phyloP scores from a whole-genome alignment of 1,139 yeast genomes.

The Waltiozyma sp. region DNA sequence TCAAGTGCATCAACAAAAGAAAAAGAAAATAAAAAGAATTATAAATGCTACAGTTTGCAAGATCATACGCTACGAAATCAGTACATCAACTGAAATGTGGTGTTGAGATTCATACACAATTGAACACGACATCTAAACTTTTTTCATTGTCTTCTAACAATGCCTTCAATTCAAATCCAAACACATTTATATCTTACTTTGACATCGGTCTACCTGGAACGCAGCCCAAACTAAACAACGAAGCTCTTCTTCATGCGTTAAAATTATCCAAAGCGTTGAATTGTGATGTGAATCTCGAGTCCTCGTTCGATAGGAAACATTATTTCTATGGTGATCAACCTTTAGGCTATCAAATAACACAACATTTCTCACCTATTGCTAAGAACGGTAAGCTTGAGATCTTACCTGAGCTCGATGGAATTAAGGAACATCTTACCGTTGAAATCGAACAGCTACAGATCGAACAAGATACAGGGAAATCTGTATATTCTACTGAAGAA shows the following conservation, averaged over 20 bases:
- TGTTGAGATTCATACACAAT: slow-evolving; percentile 85
- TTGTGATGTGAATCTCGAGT: slow-evolving; percentile 42
- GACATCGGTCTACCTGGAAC: slow-evolving; percentile 92
- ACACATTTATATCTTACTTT: slow-evolving; percentile 61
- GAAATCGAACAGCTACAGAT: slow-evolving; percentile 68
- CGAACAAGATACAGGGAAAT: slow-evolving; percentile 92
- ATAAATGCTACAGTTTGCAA: slow-evolving; percentile 1
- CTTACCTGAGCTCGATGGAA: slow-evolving; percentile 39
- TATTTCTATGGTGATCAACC: slow-evolving; percentile 97
- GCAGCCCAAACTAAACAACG: slow-evolving; percentile 71
- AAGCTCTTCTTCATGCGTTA: slow-evolving; percentile 62
- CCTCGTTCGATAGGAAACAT: slow-evolving; percentile 86
- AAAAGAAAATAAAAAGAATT: too few relatives aligned
- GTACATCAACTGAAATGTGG: slow-evolving; percentile 57
- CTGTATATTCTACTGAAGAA: slow-evolving; percentile 40
- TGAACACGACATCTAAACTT: slow-evolving; percentile 61
- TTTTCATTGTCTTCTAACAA: slow-evolving; percentile 52
- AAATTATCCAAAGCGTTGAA: slow-evolving; percentile 65
- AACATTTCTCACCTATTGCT: slow-evolving; percentile 75
- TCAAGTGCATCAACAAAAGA: too few relatives aligned
- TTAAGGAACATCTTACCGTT: slow-evolving; percentile 31
- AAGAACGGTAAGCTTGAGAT: slow-evolving; percentile 47
- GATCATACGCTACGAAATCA: neutral
- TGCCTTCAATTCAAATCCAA: slow-evolving; percentile 40
- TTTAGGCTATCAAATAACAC: slow-evolving; percentile 91